phyloP scores from a whole-genome alignment of 2,329 filamentous ascomycete genomes.

The Chalaropsis ovoidea region DNA sequence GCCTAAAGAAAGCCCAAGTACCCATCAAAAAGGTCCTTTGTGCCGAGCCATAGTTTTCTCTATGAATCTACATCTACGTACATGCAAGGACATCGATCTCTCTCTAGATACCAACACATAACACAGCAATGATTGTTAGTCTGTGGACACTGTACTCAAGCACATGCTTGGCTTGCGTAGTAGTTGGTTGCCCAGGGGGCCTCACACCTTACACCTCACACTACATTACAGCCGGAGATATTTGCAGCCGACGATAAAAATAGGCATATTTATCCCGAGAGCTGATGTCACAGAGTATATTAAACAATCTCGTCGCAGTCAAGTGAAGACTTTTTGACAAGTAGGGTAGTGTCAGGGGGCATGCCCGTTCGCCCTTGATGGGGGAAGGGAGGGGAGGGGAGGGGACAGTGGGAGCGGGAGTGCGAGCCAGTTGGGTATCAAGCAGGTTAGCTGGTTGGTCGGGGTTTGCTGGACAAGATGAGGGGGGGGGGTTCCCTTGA shows the following conservation, averaged over 20 bases:
- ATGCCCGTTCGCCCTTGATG: background rate
- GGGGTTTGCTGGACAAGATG: too few relatives aligned
- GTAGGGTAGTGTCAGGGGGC: slow-evolving; percentile 4
- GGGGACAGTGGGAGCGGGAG: background rate
- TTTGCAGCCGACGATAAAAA: slow-evolving; percentile 2
- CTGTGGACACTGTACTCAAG: too few relatives aligned
- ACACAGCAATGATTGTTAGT: too few relatives aligned
- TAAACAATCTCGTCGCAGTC: slow-evolving; percentile 5
- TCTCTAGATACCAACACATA: background rate
- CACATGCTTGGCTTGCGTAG: background rate
- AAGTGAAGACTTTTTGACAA: slow-evolving; percentile 16
- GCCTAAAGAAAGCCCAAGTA: background rate
- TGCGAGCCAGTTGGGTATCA: background rate
- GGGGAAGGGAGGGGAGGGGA: background rate
- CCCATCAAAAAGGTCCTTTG: background rate
- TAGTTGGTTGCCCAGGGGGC: background rate
- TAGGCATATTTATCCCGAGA: slow-evolving; percentile 2
- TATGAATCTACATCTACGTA: background rate
- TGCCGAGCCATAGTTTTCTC: background rate
- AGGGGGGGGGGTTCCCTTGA: too few relatives aligned
- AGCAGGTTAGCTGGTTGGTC: background rate
- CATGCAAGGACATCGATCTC: background rate
- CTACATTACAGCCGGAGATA: slow-evolving; percentile 2
- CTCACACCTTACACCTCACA: background rate
- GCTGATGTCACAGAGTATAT: slow-evolving; percentile 13